Evolutionary conservation across 2,329 filamentous ascomycete genomes (phyloP).

Genomic region (Penicillium thymicola): DNA sequence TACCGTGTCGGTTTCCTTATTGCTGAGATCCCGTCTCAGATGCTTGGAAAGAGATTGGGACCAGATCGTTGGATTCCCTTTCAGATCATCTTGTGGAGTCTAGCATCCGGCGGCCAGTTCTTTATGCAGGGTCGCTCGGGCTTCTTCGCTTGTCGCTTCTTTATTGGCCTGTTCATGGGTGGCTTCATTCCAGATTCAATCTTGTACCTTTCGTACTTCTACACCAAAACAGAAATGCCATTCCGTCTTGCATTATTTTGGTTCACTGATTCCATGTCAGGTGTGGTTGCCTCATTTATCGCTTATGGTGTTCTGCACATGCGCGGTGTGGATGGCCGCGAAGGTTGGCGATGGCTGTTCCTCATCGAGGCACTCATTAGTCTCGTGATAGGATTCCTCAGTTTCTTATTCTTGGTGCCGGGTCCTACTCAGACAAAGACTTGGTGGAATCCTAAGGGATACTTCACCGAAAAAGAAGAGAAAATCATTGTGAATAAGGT

Average conservation of each 20-base stretch:
- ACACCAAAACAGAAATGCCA: conserved; percentile 33
- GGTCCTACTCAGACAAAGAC: conserved; percentile 47
- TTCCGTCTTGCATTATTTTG: conserved; percentile 40
- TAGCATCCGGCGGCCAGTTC: conserved; percentile 25
- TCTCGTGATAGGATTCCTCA: conserved; percentile 41
- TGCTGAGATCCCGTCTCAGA: conserved; percentile 32
- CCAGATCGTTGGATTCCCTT: conserved; percentile 31
- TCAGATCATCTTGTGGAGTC: conserved; percentile 29
- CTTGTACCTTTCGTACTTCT: conserved; percentile 42
- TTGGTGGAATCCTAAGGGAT: conserved; percentile 58
- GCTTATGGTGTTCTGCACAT: conserved; percentile 40
- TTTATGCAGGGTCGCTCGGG: conserved; percentile 30
- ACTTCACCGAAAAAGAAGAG: conserved; percentile 61
- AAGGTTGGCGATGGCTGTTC: conserved; percentile 47
- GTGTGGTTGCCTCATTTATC: conserved; percentile 34
- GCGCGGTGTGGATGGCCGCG: conserved; percentile 39
- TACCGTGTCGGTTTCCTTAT: conserved; percentile 30
- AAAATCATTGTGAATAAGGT: conserved; percentile 61
- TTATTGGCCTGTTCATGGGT: conserved; percentile 50
- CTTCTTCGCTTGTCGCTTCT: conserved; percentile 44
- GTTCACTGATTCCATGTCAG: conserved; percentile 33
- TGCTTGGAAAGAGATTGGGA: conserved; percentile 30
- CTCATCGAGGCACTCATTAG: conserved; percentile 46
- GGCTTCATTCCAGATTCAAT: conserved; percentile 49
- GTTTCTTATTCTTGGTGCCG: conserved; percentile 44